These are phyloP conservation scores for Fusarium tuaranense DNA, from an alignment of 2,329 filamentous ascomycete species.

Conservation along the genomic window DNA sequence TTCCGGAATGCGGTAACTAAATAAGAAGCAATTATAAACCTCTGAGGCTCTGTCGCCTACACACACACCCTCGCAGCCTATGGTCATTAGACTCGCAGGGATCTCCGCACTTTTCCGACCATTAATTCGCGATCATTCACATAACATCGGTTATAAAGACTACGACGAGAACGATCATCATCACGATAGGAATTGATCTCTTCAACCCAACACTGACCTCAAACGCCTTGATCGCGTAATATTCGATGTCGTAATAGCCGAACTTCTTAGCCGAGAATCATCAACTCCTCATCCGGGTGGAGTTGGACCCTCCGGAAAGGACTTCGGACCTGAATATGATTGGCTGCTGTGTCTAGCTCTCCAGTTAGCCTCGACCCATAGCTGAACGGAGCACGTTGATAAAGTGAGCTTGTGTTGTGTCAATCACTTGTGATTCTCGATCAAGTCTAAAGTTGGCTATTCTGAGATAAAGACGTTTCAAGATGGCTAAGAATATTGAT, in stretches of 20 bases:
- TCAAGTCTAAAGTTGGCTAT: background rate
- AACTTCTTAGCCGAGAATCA: background rate
- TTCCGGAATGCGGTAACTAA: background rate
- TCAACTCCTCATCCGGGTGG: background rate
- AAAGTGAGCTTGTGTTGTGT: background rate
- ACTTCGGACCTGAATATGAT: background rate
- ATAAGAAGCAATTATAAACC: background rate
- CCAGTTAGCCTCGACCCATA: background rate
- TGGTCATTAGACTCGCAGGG: background rate
- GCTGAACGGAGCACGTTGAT: background rate
- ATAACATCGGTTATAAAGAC: background rate
- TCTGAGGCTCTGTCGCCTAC: background rate
- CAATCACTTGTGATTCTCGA: background rate
- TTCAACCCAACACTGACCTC: background rate
- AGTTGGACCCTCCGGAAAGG: background rate
- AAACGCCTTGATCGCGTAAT: background rate
- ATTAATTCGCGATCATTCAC: background rate
- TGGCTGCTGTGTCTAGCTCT: background rate
- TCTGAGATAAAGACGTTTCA: background rate
- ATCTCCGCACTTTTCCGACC: background rate
- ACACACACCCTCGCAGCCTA: background rate
- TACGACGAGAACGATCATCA: background rate
- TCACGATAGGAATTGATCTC: no score
- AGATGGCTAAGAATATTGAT: conserved; percentile 18
- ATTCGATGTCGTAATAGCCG: background rate